phyloP scores from a whole-genome alignment of 2,329 filamentous ascomycete species.

The Stachybotrys elegans region DNA sequence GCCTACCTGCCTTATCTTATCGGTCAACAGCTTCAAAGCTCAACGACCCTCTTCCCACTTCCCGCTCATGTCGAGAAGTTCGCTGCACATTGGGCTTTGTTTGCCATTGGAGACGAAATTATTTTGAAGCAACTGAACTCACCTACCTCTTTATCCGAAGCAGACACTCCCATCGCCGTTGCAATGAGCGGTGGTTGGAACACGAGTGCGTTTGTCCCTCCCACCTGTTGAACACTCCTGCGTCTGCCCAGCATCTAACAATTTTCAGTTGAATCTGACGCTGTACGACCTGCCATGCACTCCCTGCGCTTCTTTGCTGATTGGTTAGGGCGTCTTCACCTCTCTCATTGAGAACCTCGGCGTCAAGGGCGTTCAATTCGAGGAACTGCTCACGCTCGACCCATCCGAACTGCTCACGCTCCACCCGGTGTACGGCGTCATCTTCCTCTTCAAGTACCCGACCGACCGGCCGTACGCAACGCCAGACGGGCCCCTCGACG shows the following conservation, averaged over 20 bases:
- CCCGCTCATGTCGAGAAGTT: no score
- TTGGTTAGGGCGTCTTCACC: constrained; percentile 80
- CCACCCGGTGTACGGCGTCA: constrained; percentile 85
- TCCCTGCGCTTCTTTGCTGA: not conserved
- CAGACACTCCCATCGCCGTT: no score
- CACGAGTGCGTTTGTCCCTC: constrained; percentile 56
- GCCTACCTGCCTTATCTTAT: no score
- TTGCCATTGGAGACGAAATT: no score
- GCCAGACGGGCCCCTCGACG: constrained; percentile 68
- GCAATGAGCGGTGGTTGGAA: constrained; percentile 84
- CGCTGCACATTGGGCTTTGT: no score
- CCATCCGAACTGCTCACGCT: constrained; percentile 65
- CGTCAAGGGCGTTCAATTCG: constrained; percentile 90
- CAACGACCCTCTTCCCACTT: no score
- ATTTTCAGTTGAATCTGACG: constrained; percentile 76
- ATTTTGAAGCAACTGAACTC: no score
- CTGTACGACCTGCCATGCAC: constrained; percentile 50
- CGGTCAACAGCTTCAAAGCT: no score
- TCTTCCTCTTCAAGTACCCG: constrained; percentile 98
- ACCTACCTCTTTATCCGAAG: no score
- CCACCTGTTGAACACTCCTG: constrained; percentile 3
- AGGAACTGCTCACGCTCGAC: constrained; percentile 90
- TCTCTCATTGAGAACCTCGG: constrained; percentile 89
- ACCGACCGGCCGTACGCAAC: constrained; percentile 60
- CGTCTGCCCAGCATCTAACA: not conserved